Evolutionary conservation across 768 basidiomycete species (phyloP), one percentile per base, ranked within the genome.

Genomic region (Suillus luteus): DNA sequence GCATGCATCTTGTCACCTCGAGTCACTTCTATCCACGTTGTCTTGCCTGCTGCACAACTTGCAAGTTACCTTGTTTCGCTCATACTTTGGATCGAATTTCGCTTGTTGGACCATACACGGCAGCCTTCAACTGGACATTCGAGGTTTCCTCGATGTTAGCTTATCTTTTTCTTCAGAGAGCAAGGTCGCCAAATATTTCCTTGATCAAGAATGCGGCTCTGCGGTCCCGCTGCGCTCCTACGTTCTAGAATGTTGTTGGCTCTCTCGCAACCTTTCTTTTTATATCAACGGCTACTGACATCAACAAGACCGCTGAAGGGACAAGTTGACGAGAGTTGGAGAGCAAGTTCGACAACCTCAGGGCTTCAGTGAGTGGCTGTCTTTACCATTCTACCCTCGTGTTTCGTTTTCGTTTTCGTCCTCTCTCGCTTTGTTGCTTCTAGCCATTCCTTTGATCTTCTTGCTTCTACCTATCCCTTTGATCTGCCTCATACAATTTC

Each of bases 1-100:
- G 73, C 61, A 71, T 73, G 70, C 72, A 75, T 51, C 2, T 68
- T 35, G 70, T 72, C 24, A 75, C 73, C 3, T 76, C 73, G 15
- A 67, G 68, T 22, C 65, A 72, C 48, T 75, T 75, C 41, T 66
- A 17, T 68, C 74, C 0, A 11, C 69, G 31, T 41, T 76, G 11
- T 51, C 66, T 10, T 64, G 44, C 54, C 63, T 68, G 37, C 62
- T 59, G 19, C 65, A 54, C 5, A 67, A 60, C 24, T 64, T 69
- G 61, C 65, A 72, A 67, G 70, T 64, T 10, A 62, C 70, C 8
- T 69, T 78, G 11, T 46, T 79, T 41, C 73, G 72, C 14, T 66
- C 69, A 17, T 71, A 75, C 61, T 67, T 78, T 27, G 9, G 49
- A 37, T 64, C 57, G 0, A 62, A 65, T 6, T 67, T 79, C 31